These are phyloP conservation scores for Boletus albobrunnescens DNA, from an alignment of 1,284 basidiomycete genomes.

Conservation along the genomic window DNA sequence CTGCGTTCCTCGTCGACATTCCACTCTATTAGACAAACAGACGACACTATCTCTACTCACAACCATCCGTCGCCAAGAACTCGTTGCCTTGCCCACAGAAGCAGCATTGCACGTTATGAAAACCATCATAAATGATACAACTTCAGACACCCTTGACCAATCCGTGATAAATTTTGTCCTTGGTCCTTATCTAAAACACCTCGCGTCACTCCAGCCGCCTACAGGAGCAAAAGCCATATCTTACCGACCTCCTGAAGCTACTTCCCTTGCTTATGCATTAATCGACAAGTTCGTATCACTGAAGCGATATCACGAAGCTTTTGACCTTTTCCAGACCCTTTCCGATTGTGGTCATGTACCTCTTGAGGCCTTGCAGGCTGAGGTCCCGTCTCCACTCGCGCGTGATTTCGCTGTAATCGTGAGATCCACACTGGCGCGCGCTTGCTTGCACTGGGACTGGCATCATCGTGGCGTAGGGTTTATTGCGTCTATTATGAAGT, in stretches of 20 bases:
- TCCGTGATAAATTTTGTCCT: constrained; percentile 20
- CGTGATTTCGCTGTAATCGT: constrained; percentile 44
- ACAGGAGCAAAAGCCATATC: constrained; percentile 18
- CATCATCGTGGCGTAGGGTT: constrained; percentile 38
- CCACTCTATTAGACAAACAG: constrained; percentile 21
- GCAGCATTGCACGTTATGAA: constrained; percentile 23
- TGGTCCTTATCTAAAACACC: constrained; percentile 20
- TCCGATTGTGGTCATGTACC: constrained; percentile 34
- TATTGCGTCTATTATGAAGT: constrained; percentile 35
- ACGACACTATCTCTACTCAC: constrained; percentile 25
- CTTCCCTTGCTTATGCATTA: constrained; percentile 24
- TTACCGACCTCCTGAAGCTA: constrained; percentile 26
- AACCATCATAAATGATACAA: constrained; percentile 18
- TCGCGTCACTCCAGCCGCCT: constrained; percentile 17
- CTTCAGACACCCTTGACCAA: constrained; percentile 13
- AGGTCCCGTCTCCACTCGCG: constrained; percentile 31
- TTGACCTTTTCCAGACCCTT: constrained; percentile 45
- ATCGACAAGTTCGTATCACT: constrained; percentile 35
- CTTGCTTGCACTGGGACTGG: constrained; percentile 52
- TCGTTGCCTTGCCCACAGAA: constrained; percentile 13
- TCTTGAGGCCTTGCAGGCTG: constrained; percentile 36
- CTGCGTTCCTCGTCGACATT: constrained; percentile 19
- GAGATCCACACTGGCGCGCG: constrained; percentile 41
- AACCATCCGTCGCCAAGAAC: constrained; percentile 21
- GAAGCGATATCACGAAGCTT: constrained; percentile 32